Base-by-base conservation (phyloP, 2,329 filamentous ascomycete genomes). In the Pestalotiopsis sp. region DNA sequence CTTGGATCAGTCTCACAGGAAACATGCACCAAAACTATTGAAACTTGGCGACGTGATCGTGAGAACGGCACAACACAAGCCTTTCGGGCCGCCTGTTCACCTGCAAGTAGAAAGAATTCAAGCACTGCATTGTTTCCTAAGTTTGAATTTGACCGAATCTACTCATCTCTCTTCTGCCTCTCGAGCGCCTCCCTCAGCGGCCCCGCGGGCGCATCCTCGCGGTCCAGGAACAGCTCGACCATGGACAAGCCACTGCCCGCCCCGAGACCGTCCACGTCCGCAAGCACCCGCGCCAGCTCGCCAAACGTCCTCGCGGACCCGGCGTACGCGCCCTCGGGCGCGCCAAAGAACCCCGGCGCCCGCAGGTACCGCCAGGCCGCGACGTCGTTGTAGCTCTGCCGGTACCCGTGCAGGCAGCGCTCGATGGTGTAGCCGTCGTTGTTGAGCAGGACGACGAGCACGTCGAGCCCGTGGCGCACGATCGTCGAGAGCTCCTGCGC, bases 401-500 rank as follows among this genome's bases (percentile, higher is more conserved):
- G 80, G 20, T 83, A 78, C 7, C 87, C 88, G 70, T 90, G 86
- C 64, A 90, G 89, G 60, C 82, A 81, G 7, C 88, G 79, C 78
- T 90, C 87, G 63, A 89, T 87, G 0, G 87, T 88, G 71, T 90
- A 90, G 0, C 87, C 87, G 36, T 86, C 82, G 67, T 90, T 90
- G 73, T 89, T 89, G 72, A 90, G 83, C 9, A 90, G 74, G 69
- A 90, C 83, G 23, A 85, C 78, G 3, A 83, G 79, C 3, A 86
- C 81, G 49, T 86, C 80, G 25, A 88, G 80, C 3, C 82, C 80
- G 67, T 86, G 81, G 17, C 81, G 81, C 72, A 92, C 87, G 73
- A 92, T 91, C 1, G 88, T 90, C 12, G 86, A 86, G 3, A 93
- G 80, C 71, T 91, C 90, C 75, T 92, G 90, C 0, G 85, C 88